Percentiles rank a stretch among this genome's conserved stretches.
phyloP scores from a whole-genome alignment of 1,139 yeast genomes.

The Pneumocystis jirovecii region DNA sequence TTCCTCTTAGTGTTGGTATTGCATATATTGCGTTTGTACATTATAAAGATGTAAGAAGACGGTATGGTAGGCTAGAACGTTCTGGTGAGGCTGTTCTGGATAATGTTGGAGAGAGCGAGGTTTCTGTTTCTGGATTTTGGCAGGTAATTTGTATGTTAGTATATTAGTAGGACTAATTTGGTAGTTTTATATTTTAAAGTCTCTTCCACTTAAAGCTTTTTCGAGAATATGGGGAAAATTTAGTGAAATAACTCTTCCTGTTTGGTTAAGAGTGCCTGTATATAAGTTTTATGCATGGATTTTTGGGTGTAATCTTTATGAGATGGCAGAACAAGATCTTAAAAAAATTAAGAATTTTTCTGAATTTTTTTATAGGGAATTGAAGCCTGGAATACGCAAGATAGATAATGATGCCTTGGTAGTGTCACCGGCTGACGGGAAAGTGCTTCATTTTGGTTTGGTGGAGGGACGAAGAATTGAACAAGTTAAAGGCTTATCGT shows the following conservation, averaged over 20 bases:
- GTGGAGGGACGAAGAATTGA: constrained; percentile 63
- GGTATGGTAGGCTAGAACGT: background rate
- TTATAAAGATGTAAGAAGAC: constrained; percentile 3
- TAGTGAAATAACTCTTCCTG: constrained; percentile 69
- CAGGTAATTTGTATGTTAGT: constrained; percentile 27
- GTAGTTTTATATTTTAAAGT: constrained; percentile 69
- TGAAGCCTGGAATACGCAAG: constrained; percentile 70
- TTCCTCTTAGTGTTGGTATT: constrained; percentile 11
- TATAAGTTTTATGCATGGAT: constrained; percentile 59
- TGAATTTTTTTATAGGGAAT: constrained; percentile 78
- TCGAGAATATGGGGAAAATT: constrained; percentile 91
- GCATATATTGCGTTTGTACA: constrained; percentile 11
- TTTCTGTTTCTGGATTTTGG: constrained; percentile 19
- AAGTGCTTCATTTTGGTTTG: constrained; percentile 67
- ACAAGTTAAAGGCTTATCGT: constrained; percentile 93
- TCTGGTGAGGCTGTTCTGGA: background rate
- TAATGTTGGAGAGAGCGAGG: background rate
- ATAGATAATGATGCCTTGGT: constrained; percentile 42
- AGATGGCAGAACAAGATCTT: constrained; percentile 73
- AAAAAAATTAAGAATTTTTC: constrained; percentile 61
- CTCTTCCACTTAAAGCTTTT: constrained; percentile 79
- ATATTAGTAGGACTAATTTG: constrained; percentile 45
- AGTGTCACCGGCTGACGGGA: constrained; percentile 91
- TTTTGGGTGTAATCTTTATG: constrained; percentile 82
- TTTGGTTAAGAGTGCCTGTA: constrained; percentile 77